These are phyloP conservation scores for Kazachstania psychrophila DNA, from an alignment of 805 yeast genomes.

Conservation along the genomic window DNA sequence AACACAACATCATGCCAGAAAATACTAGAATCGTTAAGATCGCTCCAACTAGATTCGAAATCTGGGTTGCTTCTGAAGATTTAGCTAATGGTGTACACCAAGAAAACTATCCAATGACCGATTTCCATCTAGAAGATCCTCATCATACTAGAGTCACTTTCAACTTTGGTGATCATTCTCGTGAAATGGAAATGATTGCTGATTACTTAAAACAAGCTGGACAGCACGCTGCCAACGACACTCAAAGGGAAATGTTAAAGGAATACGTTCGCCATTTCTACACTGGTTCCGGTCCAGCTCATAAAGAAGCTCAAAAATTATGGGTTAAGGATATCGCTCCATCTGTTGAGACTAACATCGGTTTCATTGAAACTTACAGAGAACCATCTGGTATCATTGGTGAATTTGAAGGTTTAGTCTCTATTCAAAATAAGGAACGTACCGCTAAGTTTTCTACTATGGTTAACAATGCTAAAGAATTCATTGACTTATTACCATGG, in stretches of 20 bases:
- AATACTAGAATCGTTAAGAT: conserved; percentile 66
- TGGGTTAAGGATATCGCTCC: conserved; percentile 90
- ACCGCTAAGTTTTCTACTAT: conserved; percentile 69
- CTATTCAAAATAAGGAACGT: conserved; percentile 81
- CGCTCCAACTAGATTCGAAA: conserved; percentile 39
- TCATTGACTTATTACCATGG: conserved; percentile 72
- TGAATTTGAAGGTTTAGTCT: conserved; percentile 88
- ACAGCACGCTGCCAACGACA: conserved; percentile 61
- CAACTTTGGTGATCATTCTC: conserved; percentile 68
- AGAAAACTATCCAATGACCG: conserved; percentile 40
- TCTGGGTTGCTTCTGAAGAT: conserved; percentile 61
- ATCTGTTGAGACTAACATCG: conserved; percentile 68
- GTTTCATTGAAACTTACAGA: conserved; percentile 87
- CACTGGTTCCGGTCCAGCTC: conserved; percentile 79
- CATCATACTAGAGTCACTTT: conserved; percentile 40
- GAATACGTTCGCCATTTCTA: conserved; percentile 60
- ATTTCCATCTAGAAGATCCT: conserved; percentile 28
- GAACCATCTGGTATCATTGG: conserved; percentile 90
- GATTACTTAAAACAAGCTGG: conserved; percentile 48
- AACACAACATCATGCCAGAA: conserved; percentile 43
- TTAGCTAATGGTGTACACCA: conserved; percentile 36
- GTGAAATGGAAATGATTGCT: conserved; percentile 54
- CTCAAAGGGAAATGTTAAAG: conserved; percentile 56
- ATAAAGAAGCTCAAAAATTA: conserved; percentile 69
- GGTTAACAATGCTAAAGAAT: conserved; percentile 57